Conservation (phyloP, 371 early-diverging fungal species). For the Lichtheimia hyalospora region DNA sequence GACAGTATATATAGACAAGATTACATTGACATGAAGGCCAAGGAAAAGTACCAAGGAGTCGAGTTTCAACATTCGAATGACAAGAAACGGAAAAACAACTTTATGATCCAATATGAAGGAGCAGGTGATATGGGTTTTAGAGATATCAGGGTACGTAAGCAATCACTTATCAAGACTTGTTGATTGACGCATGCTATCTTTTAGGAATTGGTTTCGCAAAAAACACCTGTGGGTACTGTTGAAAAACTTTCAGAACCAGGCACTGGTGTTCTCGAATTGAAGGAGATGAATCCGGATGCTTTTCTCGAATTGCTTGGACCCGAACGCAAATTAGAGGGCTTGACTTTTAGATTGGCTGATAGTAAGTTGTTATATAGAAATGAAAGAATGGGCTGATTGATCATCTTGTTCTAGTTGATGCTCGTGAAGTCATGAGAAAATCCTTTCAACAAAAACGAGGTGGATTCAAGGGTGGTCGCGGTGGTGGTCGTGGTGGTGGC, state of each 20-base stretch:
- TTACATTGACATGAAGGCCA: constrained; percentile 42
- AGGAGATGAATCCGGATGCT: constrained; percentile 30
- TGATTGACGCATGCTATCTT: too few relatives aligned
- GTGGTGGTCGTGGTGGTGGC: too few relatives aligned
- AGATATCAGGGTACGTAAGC: constrained; percentile 29
- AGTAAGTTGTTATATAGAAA: constrained; percentile 9
- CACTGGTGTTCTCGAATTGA: constrained; percentile 34
- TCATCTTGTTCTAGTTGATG: too few relatives aligned
- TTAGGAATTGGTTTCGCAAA: too few relatives aligned
- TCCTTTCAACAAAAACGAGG: too few relatives aligned
- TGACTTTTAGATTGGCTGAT: constrained; percentile 22
- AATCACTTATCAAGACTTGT: neutral
- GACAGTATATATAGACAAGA: constrained; percentile 27
- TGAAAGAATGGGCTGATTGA: neutral
- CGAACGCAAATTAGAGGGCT: constrained; percentile 24
- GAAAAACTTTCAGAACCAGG: constrained; percentile 6
- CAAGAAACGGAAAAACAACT: constrained; percentile 1
- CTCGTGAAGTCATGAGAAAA: too few relatives aligned
- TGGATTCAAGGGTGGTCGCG: too few relatives aligned
- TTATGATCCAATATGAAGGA: constrained; percentile 34
- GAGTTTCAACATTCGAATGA: constrained; percentile 2
- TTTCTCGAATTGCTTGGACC: constrained; percentile 25
- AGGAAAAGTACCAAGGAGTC: constrained; percentile 29
- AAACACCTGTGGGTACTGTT: too few relatives aligned
- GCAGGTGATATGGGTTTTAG: constrained; percentile 19